These are phyloP conservation scores for Aspergillus costaricaensis DNA, from an alignment of 2,329 filamentous ascomycete species.

Conservation along the genomic window DNA sequence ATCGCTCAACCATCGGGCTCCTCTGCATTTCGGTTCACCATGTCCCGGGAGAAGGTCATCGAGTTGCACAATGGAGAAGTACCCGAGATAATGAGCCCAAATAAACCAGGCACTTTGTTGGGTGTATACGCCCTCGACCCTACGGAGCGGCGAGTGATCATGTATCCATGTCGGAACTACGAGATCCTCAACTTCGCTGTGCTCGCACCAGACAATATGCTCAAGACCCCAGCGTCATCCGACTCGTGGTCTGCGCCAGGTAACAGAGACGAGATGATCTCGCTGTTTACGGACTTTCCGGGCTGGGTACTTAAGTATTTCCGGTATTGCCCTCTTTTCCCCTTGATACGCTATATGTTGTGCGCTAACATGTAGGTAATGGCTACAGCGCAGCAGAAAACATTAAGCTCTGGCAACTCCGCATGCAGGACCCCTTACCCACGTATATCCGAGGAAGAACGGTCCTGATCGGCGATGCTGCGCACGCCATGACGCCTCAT, in stretches of 20 bases:
- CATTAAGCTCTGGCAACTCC: constrained; percentile 17
- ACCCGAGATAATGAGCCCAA: background rate
- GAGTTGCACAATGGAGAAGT: background rate
- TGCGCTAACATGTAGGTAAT: background rate
- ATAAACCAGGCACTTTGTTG: background rate
- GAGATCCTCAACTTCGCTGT: constrained; percentile 14
- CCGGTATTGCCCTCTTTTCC: background rate
- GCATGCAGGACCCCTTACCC: constrained; percentile 14
- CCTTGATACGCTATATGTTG: background rate
- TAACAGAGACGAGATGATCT: background rate
- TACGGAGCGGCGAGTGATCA: constrained; percentile 6
- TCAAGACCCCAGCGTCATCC: background rate
- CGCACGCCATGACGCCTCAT: constrained; percentile 27
- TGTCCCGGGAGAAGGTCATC: constrained; percentile 1
- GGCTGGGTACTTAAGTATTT: background rate
- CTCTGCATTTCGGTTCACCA: constrained; percentile 12
- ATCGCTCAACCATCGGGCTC: constrained; percentile 4
- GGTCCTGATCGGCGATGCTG: constrained; percentile 26
- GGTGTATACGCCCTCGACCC: constrained; percentile 9
- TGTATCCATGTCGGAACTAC: constrained; percentile 16
- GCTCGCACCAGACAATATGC: constrained; percentile 10
- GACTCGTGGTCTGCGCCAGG: constrained; percentile 7
- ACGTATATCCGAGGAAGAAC: constrained; percentile 21
- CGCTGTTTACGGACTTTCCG: background rate
- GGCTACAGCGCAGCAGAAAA: constrained; percentile 2